A percentile compares a stretch with the other conserved stretches of the same genome.
Conservation (phyloP, 208 protist species). For the Leishmania turanica region DNA sequence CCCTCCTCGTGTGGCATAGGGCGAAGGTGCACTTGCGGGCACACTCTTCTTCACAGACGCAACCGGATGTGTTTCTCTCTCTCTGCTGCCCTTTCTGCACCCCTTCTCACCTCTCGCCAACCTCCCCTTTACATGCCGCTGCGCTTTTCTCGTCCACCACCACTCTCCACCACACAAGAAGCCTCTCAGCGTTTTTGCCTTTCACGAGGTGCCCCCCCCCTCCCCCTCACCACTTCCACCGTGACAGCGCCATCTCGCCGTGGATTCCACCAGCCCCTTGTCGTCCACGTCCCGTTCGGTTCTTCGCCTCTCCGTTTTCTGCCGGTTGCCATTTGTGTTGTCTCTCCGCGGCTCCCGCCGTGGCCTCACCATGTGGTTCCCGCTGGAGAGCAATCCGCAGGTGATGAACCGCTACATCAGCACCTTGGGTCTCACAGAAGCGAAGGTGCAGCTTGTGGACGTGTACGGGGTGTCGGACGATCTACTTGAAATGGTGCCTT, state of each 20-base stretch:
- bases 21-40: not conserved
- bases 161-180: no score
- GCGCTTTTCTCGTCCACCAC: not conserved
- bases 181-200: not conserved
- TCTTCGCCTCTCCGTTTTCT: not conserved
- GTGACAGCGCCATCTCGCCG: not conserved
- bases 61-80: not conserved
- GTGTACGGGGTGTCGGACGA: constrained; percentile 93
- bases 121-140: not conserved
- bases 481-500: constrained; percentile 91
- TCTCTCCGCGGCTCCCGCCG: not conserved
- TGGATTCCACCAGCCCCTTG: not conserved
- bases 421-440: constrained; percentile 50
- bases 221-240: not conserved
- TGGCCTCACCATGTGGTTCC: constrained; percentile 66
- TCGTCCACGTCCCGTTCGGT: not conserved
- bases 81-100: not conserved
- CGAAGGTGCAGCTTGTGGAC: constrained; percentile 84
- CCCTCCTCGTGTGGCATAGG: not conserved
- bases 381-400: constrained; percentile 94
- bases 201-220: not conserved
- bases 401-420: constrained; percentile 88
- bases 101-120: not conserved
- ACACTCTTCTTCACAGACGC: no score
- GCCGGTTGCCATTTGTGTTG: not conserved